Conservation (phyloP, 768 basidiomycete species). For the Xerocomellus dryophilus region DNA sequence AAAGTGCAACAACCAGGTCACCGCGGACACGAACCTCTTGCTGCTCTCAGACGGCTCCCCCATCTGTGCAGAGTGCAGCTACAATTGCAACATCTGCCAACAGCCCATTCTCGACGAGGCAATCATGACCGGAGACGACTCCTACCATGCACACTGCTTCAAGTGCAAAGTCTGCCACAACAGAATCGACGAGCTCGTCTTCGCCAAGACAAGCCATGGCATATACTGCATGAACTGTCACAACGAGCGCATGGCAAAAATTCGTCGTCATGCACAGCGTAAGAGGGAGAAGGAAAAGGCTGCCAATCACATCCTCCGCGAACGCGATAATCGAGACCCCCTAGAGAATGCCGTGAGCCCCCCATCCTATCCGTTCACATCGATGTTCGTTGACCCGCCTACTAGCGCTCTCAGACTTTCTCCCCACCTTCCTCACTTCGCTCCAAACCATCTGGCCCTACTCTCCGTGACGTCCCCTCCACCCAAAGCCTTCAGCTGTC, state of each 20-base stretch:
- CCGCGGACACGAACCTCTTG: constrained; percentile 95
- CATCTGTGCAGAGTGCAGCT: constrained; percentile 90
- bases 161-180: constrained; percentile 94
- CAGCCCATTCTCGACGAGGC: constrained; percentile 96
- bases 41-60: constrained; percentile 97
- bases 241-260: constrained; percentile 93
- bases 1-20: constrained; percentile 90
- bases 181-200: constrained; percentile 96
- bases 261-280: constrained; percentile 86
- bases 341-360: constrained; percentile 44
- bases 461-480: constrained; percentile 28
- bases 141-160: constrained; percentile 98
- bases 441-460: constrained; percentile 20
- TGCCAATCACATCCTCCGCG: constrained; percentile 24
- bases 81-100: constrained; percentile 93
- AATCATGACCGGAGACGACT: constrained; percentile 99
- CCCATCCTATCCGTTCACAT: not conserved
- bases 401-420: constrained; percentile 5
- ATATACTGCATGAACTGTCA: constrained; percentile 99
- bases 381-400: not conserved
- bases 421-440: constrained; percentile 16
- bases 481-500: constrained; percentile 18
- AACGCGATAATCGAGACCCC: constrained; percentile 24
- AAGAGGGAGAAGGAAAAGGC: constrained; percentile 65
- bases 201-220: constrained; percentile 96